Evolutionary conservation across 805 yeast genomes (phyloP), one percentile per base, ranked within the genome.

Genomic region (Huiozyma naganishii): DNA sequence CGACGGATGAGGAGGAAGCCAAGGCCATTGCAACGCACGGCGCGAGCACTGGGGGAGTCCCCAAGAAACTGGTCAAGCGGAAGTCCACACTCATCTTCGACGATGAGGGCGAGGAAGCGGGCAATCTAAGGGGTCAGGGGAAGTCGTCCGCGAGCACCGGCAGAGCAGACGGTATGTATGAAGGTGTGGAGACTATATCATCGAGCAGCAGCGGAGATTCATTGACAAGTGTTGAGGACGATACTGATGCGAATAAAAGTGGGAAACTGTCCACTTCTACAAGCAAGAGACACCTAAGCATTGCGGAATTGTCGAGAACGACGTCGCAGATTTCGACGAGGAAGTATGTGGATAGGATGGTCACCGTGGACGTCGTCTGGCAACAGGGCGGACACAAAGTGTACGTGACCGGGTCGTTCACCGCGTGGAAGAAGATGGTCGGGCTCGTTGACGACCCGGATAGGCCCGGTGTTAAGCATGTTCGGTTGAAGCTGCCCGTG

Each of bases 341-440:
- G 37, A 38, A 38, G 81, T 52, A 23, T 53, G 59, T 41, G 23
- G 44, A 34, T 32, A 41, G 38, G n/a, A 51, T 62, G 58, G 52
- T 56, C 2, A 77, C 78, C 4, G 71, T 86, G 1, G 87, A 82
- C 43, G 81, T 88, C 47, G 78, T 77, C 50, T 90, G 98, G 98
- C 79, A 79, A n/a, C 95, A 90, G 63, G 97, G 97, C 10, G 97
- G 97, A 47, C 75, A 76, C 38, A 84, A 84, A 55, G 97, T 90
- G 2, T 92, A 87, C 62, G 95, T 90, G 10, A 92, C 97, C 35
- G 98, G 98, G 39, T 83, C 97, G 0, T 90, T 90, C 65, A 92
- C 98, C 0, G 95, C 95, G 2, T 92, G 98, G 97, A 72, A 95
- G 51, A 89, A 89, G 64, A 90, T 92, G 97, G 87, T 90, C 57